Base-by-base conservation (phyloP, 257 asterid species). In the Ophiorrhiza pumila region DNA sequence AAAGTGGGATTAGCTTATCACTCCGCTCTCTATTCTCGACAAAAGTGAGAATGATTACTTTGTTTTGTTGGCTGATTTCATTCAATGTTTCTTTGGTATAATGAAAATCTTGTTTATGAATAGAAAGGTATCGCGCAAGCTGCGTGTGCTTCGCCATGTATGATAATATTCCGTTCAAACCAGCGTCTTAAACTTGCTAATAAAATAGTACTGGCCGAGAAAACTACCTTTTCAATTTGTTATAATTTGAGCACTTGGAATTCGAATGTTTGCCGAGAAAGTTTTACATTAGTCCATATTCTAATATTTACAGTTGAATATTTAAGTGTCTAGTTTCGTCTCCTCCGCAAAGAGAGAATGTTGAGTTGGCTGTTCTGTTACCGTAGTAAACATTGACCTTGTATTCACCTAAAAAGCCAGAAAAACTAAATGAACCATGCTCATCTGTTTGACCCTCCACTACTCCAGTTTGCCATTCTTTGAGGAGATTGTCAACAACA, bases 381-480 rank as follows among this genome's bases (percentile, higher is more conserved):
- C 62, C 68, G 50, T 73, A 78, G 4, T 22, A 65, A 49, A 81
- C 89, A 55, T 71, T 79, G 11, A 82, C 77, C 57, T 62, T 68
- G 23, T 87, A 86, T 34, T 85, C 85, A 20, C 90, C 96, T 35
- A 87, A 65, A 57, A 84, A 89, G 6, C 90, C 93, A 7, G 74
- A 59, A 11, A 84, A 81, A 77, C 70, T 67, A 37, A 82, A 84
- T 0, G 76, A 68, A 15, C 92, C 96, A 61, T 73, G 87, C 1
- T 55, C 76, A 46, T 85, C 88, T 9, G 87, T 82, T 58, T 85
- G 71, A 0, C 93, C 90, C 58, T 73, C 71, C n/a, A 83, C 72
- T 18, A 64, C 53, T 57, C 82, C 85, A 47, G 86, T 87, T 73
- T 77, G 80, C 91, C 96, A 89, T 73, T 89, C 93, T 68, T 79